A percentile compares a stretch with the other conserved stretches of the same genome.
Evolutionary conservation across 495 filamentous ascomycete genomes (phyloP).

Genomic region (Neurospora sp.): DNA sequence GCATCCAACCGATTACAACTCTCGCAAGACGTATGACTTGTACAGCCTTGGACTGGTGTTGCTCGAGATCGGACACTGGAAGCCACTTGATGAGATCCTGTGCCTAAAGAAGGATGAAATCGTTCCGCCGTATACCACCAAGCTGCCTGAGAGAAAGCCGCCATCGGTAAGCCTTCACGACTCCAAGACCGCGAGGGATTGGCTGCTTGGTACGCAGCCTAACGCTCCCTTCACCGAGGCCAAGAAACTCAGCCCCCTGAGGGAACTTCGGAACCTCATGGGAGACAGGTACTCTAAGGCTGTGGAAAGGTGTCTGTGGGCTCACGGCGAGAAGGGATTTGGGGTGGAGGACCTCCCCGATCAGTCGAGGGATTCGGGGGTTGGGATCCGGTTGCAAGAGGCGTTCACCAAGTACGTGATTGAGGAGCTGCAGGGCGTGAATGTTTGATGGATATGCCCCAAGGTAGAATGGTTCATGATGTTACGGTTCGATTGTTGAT

Average conservation of each 20-base stretch:
- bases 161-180: constrained; percentile 11
- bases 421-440: constrained; percentile 11
- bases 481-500: not conserved
- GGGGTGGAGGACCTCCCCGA: constrained; percentile 14
- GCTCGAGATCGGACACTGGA: constrained; percentile 43
- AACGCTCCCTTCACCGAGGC: constrained; percentile 4
- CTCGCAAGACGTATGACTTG: constrained; percentile 40
- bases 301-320: constrained; percentile 21
- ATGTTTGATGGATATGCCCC: constrained; percentile 2
- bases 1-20: constrained; percentile 17
- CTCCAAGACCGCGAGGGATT: constrained; percentile 16
- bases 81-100: constrained; percentile 32
- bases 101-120: not conserved
- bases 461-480: not conserved
- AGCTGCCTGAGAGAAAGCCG: not conserved
- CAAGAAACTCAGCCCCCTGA: constrained; percentile 9
- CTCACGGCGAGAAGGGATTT: constrained; percentile 22
- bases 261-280: constrained; percentile 13
- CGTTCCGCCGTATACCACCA: too few relatives aligned
- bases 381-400: constrained; percentile 17
- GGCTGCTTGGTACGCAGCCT: constrained; percentile 13
- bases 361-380: constrained; percentile 15
- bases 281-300: constrained; percentile 18
- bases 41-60: constrained; percentile 41
- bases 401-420: constrained; percentile 21